Conservation (phyloP, 495 filamentous ascomycete genomes). For the Usnea hakonensis region DNA sequence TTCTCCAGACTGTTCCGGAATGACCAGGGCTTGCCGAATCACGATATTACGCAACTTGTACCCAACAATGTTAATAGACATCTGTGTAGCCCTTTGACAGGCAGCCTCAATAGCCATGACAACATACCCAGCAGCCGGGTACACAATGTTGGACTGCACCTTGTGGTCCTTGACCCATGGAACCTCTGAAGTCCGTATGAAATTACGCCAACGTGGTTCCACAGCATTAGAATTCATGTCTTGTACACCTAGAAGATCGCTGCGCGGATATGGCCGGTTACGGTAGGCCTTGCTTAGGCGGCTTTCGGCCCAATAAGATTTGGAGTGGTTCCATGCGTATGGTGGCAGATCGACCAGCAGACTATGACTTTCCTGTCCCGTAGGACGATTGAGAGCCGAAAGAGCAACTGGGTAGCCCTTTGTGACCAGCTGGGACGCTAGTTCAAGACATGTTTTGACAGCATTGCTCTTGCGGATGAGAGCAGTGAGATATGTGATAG, state of each 20-base stretch:
- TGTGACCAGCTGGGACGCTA: background rate
- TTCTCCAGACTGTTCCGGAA: too few relatives aligned
- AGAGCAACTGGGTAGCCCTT: background rate
- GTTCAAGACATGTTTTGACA: background rate
- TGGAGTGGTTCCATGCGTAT: constrained; percentile 35
- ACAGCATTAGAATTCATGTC: constrained; percentile 32
- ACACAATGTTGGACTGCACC: constrained; percentile 34
- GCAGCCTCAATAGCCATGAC: constrained; percentile 43
- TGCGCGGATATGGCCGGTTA: constrained; percentile 28
- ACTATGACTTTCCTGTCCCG: background rate
- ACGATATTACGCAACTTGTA: too few relatives aligned
- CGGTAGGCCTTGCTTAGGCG: constrained; percentile 31
- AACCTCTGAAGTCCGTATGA: constrained; percentile 34
- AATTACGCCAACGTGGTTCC: constrained; percentile 46
- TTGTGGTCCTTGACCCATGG: constrained; percentile 45
- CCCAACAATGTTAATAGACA: too few relatives aligned
- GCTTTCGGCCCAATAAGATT: constrained; percentile 34
- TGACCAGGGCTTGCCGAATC: too few relatives aligned
- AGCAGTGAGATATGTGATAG: background rate
- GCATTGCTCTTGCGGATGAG: constrained; percentile 7
- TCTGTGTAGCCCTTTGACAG: constrained; percentile 22
- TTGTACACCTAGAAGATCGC: constrained; percentile 40
- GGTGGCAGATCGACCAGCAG: constrained; percentile 32
- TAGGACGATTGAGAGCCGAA: constrained; percentile 1
- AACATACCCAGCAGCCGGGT: constrained; percentile 38